A percentile compares a stretch with the other conserved stretches of the same genome.
phyloP scores from a whole-genome alignment of 805 yeast genomes.

The Barnettozyma botsteinii region DNA sequence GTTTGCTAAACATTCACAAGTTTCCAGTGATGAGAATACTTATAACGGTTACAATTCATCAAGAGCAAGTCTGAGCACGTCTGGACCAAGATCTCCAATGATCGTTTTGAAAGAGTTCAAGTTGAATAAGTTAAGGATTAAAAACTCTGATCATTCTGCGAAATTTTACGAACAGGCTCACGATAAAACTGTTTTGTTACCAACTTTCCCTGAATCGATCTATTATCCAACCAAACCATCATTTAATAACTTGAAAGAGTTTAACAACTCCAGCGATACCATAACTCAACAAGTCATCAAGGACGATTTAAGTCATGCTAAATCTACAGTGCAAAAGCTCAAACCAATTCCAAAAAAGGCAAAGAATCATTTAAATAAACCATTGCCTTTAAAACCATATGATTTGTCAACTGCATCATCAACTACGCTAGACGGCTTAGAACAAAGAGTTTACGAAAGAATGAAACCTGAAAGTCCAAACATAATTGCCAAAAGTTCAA shows the following conservation, averaged over 20 bases:
- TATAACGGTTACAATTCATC: constrained; percentile 3
- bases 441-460: constrained; percentile 15
- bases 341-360: constrained; percentile 7
- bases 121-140: constrained; percentile 8
- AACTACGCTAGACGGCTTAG: constrained; percentile 16
- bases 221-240: constrained; percentile 9
- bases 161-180: constrained; percentile 15
- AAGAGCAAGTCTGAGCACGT: constrained; percentile 20
- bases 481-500: constrained; percentile 7
- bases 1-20: constrained; percentile 21
- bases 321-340: constrained; percentile 13
- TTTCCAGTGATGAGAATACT: not conserved
- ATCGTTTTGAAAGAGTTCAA: constrained; percentile 23
- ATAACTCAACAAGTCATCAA: constrained; percentile 14
- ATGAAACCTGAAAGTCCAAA: constrained; percentile 19
- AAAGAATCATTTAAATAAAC: constrained; percentile 12
- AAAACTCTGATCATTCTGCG: constrained; percentile 8
- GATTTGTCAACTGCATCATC: not conserved
- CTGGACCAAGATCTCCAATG: constrained; percentile 21
- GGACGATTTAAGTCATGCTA: constrained; percentile 4
- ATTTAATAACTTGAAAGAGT: constrained; percentile 1
- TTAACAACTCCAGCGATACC: not conserved
- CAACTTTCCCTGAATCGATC: constrained; percentile 18
- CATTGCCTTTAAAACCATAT: constrained; percentile 19
- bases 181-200: constrained; percentile 4